phyloP scores from a whole-genome alignment of 805 yeast genomes.

The Cyberlindnera galapagoensis region DNA sequence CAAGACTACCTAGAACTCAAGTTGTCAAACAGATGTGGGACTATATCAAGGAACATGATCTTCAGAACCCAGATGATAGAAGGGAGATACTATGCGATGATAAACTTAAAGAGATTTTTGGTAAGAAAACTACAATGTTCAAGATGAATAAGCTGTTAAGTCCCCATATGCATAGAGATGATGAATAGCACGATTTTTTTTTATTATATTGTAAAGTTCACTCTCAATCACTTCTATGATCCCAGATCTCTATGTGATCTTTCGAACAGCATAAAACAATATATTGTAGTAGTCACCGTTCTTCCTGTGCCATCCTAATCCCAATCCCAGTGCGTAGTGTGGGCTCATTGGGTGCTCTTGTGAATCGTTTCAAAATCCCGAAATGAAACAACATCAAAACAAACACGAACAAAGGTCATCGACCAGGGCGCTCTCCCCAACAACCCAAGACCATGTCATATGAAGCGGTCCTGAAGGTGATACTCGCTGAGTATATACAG shows the following conservation, averaged over 20 bases:
- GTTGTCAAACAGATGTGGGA: slow-evolving; percentile 67
- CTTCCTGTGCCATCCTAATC: no score
- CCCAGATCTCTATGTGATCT: no score
- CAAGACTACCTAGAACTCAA: slow-evolving; percentile 54
- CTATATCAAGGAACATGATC: slow-evolving; percentile 52
- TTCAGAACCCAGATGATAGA: slow-evolving; percentile 64
- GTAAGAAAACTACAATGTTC: slow-evolving; percentile 52
- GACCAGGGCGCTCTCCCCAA: no score
- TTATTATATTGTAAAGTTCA: no score
- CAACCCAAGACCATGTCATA: slow-evolving; percentile 31
- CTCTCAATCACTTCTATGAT: no score
- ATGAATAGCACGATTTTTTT: slow-evolving; percentile 24
- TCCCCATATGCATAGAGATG: slow-evolving; percentile 39
- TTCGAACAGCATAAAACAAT: no score
- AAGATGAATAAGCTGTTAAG: slow-evolving; percentile 48
- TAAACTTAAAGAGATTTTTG: slow-evolving; percentile 49
- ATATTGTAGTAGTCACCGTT: no score
- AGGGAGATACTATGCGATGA: slow-evolving; percentile 63
- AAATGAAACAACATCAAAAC: no score
- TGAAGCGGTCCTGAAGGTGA: slow-evolving; percentile 44
- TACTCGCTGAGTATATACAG: slow-evolving; percentile 52
- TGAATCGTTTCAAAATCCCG: no score
- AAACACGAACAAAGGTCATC: no score
- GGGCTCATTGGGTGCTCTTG: no score
- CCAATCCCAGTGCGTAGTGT: no score